Conservation (phyloP, 306 rosid species). For the Prosopis cineraria region DNA sequence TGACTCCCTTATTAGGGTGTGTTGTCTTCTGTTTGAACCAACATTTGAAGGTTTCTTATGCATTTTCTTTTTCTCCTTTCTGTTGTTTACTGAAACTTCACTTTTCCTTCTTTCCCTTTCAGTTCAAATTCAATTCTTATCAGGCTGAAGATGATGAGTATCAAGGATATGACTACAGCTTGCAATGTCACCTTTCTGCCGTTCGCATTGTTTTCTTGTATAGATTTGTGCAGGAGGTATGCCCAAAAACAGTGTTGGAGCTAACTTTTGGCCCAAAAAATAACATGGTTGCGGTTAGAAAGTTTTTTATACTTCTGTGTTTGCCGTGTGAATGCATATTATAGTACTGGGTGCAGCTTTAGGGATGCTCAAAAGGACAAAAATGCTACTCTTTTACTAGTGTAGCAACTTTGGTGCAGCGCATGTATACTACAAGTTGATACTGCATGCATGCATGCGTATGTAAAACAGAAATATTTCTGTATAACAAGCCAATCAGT, state of each 20-base stretch:
- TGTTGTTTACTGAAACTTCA: neutral
- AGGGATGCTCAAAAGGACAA: too few relatives aligned
- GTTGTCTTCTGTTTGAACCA: constrained; percentile 16
- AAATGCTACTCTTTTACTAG: too few relatives aligned
- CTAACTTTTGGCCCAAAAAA: neutral
- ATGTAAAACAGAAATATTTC: neutral
- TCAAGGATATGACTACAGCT: constrained; percentile 87
- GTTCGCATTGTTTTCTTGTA: constrained; percentile 95
- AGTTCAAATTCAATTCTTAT: constrained; percentile 92
- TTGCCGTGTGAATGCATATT: neutral
- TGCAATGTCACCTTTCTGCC: constrained; percentile 91
- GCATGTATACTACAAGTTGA: neutral
- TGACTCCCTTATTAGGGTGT: constrained; percentile 92
- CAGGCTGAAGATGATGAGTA: constrained; percentile 89
- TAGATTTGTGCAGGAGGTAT: constrained; percentile 98
- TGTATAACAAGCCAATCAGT: neutral
- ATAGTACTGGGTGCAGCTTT: neutral
- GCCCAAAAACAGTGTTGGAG: constrained; percentile 12
- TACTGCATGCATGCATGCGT: neutral
- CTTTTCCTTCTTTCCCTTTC: constrained; percentile 38
- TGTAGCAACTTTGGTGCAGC: neutral
- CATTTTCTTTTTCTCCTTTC: constrained; percentile 21
- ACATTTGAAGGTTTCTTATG: constrained; percentile 19
- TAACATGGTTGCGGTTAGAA: neutral
- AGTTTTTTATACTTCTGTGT: neutral